Evolutionary conservation across 495 filamentous ascomycete genomes (phyloP), one percentile per base, ranked within the genome.

Genomic region (Penicillium turbatum): DNA sequence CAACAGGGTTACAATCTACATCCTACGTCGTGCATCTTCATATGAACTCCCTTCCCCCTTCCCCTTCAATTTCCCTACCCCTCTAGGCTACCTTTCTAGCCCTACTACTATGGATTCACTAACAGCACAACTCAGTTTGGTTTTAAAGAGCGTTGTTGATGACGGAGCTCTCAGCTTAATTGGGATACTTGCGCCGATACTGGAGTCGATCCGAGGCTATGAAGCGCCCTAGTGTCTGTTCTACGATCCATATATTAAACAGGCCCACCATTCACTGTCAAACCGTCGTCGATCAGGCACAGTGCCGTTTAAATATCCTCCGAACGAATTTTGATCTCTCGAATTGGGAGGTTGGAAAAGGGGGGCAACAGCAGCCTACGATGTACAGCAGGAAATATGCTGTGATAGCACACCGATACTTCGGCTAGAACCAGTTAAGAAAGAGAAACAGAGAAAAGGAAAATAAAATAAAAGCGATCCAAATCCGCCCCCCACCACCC

Each of bases 271-370:
- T 48, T 34, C 31, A 16, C 51, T 54, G 60, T 66, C 60, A 63
- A 59, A 54, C 30, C 31, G 38, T 45, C 48, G 63, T 63, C 63
- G 63, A 66, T 66, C 63, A 66, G 63, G 55, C 30, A 63, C 53
- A 43, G 15, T 37, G 37, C 43, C 42, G 35, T 32, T 46, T 32
- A n/a, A 36, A 40, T 27, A 16, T 24, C 19, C 8, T 21, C 19
- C 35, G 48, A 38, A 16, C 13, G n/a, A 30, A 32, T 32, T 8
- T 17, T 30, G 11, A 11, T 13, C 43, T 31, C 21, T 26, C n/a
- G 46, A 36, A 37, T 48, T 15, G 13, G 15, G 27, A 6, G 7
- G 15, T 10, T 3, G 10, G 7, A 30, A 26, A 24, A 46, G 32
- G n/a, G 29, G 13, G 10, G 43, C 5, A 9, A 6, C 12, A 15